Conservation (phyloP, 192 early-diverging fungal species). For the Mortierella antarctica region DNA sequence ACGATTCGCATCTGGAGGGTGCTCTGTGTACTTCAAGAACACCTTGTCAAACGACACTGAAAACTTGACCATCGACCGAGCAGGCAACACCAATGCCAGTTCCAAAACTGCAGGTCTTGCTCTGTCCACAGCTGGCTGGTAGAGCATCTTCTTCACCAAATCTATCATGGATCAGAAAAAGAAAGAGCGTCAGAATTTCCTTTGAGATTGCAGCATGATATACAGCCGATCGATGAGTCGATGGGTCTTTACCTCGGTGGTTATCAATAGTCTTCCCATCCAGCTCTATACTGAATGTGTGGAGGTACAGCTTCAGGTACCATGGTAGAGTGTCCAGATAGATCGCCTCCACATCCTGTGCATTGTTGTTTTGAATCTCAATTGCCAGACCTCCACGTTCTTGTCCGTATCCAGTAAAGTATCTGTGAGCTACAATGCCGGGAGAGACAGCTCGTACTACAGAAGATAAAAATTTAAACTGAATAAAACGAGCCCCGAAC, state of each 20-base stretch:
- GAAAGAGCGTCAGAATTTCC: neutral
- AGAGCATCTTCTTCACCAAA: constrained; percentile 68
- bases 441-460: constrained; percentile 50
- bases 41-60: constrained; percentile 90
- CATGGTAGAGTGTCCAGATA: constrained; percentile 90
- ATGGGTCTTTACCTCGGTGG: constrained; percentile 7
- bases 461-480: constrained; percentile 18
- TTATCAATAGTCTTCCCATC: constrained; percentile 33
- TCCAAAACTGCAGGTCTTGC: constrained; percentile 86
- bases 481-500: neutral
- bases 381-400: constrained; percentile 86
- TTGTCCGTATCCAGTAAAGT: constrained; percentile 84
- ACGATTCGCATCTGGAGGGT: constrained; percentile 95
- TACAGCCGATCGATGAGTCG: neutral
- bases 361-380: constrained; percentile 75
- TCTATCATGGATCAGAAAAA: constrained; percentile 33
- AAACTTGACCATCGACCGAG: constrained; percentile 73
- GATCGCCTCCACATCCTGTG: constrained; percentile 56
- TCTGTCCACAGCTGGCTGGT: constrained; percentile 85
- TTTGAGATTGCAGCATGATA: neutral
- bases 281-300: constrained; percentile 78
- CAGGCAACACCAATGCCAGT: constrained; percentile 71
- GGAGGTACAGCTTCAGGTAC: constrained; percentile 91
- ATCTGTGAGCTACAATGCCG: constrained; percentile 66
- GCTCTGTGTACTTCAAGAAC: constrained; percentile 95